These are phyloP conservation scores for Malbranchea zuffiana DNA, from an alignment of 2,329 filamentous ascomycete genomes.

Conservation along the genomic window DNA sequence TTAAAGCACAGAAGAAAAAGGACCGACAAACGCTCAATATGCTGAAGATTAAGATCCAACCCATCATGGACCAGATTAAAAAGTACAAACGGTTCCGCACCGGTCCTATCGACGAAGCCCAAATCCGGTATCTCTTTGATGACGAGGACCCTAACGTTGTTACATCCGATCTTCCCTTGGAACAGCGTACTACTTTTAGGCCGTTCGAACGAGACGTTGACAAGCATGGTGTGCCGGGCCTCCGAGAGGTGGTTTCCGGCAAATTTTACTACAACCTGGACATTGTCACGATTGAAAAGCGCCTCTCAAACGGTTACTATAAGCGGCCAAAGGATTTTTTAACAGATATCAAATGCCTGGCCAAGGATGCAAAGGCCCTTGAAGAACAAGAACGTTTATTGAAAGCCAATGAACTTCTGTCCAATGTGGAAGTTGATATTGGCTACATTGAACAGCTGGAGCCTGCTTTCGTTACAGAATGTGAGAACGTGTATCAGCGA, in stretches of 20 bases:
- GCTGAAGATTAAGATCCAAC: conserved; percentile 79
- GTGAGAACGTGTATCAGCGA: conserved; percentile 67
- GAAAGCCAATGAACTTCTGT: conserved; percentile 80
- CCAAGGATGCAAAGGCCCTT: conserved; percentile 69
- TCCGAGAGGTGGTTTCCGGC: conserved; percentile 61
- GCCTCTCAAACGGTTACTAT: conserved; percentile 95
- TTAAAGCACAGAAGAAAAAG: conserved; percentile 66
- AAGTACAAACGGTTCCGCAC: conserved; percentile 77
- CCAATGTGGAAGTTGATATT: conserved; percentile 92
- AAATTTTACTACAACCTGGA: conserved; percentile 96
- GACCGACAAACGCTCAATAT: conserved; percentile 77
- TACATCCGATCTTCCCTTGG: conserved; percentile 48
- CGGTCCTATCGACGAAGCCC: conserved; percentile 60
- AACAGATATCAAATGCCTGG: conserved; percentile 71
- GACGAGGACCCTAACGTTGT: conserved; percentile 64
- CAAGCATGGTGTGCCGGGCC: conserved; percentile 62
- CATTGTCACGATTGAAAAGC: conserved; percentile 83
- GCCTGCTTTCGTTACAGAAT: conserved; percentile 56
- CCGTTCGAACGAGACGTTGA: conserved; percentile 75
- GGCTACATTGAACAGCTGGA: conserved; percentile 58
- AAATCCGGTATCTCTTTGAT: conserved; percentile 72
- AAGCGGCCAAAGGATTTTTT: conserved; percentile 82
- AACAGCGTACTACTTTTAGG: conserved; percentile 49
- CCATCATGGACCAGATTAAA: conserved; percentile 96
- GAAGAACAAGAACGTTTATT: conserved; percentile 75